phyloP scores from a whole-genome alignment of 1,284 basidiomycete genomes.

The Sporisorium sorghi region DNA sequence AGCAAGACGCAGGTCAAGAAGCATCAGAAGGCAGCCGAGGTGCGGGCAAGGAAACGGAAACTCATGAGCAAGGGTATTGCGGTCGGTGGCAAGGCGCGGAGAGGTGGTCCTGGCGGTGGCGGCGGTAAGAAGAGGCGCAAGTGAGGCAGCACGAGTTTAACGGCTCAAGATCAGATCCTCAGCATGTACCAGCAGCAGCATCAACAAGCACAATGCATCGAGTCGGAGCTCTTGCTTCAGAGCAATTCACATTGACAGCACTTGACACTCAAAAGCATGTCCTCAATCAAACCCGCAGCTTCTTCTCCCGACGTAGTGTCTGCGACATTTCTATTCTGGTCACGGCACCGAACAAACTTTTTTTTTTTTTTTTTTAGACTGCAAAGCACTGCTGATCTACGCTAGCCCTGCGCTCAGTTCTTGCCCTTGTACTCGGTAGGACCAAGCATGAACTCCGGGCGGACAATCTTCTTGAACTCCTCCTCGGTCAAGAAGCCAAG shows the following conservation, averaged over 20 bases:
- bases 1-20: conserved; percentile 40
- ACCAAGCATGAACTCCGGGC: conserved; percentile 78
- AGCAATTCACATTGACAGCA: neutral
- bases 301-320: too few relatives aligned
- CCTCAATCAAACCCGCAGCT: too few relatives aligned
- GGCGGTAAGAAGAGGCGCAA: conserved; percentile 17
- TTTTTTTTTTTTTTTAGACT: neutral
- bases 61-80: conserved; percentile 36
- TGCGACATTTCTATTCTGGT: too few relatives aligned
- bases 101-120: neutral
- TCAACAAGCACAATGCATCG: too few relatives aligned
- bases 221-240: too few relatives aligned
- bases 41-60: conserved; percentile 24
- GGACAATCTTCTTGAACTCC: conserved; percentile 94
- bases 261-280: too few relatives aligned
- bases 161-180: too few relatives aligned
- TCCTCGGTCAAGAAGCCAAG: conserved; percentile 87
- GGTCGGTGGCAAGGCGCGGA: conserved; percentile 5
- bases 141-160: too few relatives aligned
- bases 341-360: neutral
- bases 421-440: conserved; percentile 59
- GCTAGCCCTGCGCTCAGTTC: conserved; percentile 27
- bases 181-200: too few relatives aligned
- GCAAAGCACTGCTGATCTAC: neutral
- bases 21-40: conserved; percentile 19